Conservation (phyloP, 345 rosid species). For the Acer negundo region DNA sequence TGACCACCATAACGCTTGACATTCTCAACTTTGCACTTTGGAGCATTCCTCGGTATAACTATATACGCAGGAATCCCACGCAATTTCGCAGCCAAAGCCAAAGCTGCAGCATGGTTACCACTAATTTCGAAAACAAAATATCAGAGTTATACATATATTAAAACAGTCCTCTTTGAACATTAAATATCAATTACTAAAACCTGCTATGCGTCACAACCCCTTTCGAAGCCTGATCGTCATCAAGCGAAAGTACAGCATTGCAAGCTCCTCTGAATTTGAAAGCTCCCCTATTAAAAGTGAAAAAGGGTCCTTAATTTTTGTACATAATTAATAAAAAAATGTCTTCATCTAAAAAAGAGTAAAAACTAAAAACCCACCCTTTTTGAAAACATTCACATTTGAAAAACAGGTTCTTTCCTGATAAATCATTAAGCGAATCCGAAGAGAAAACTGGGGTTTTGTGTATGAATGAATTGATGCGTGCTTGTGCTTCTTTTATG, state of each 20-base stretch:
- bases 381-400: conserved; percentile 92
- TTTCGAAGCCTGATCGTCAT: conserved; percentile 62
- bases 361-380: conserved; percentile 42
- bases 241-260: conserved; percentile 79
- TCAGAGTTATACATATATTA: conserved; percentile 14
- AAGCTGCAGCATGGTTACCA: conserved; percentile 97
- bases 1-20: conserved; percentile 82
- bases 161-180: conserved; percentile 2
- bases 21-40: conserved; percentile 84
- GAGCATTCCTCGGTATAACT: conserved; percentile 87
- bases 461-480: conserved; percentile 60
- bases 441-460: conserved; percentile 78
- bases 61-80: conserved; percentile 72
- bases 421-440: conserved; percentile 57
- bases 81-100: conserved; percentile 84
- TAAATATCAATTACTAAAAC: conserved; percentile 31
- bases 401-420: conserved; percentile 69
- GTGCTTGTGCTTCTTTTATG: conserved; percentile 64
- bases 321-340: neutral
- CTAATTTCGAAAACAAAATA: conserved; percentile 38
- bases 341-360: neutral
- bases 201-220: conserved; percentile 97
- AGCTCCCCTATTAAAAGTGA: conserved; percentile 61
- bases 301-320: neutral
- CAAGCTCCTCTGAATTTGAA: conserved; percentile 95